A percentile compares a stretch with the other conserved stretches of the same genome.
These are phyloP conservation scores for Royoungia palumana DNA, from an alignment of 768 basidiomycete species.

Conservation along the genomic window DNA sequence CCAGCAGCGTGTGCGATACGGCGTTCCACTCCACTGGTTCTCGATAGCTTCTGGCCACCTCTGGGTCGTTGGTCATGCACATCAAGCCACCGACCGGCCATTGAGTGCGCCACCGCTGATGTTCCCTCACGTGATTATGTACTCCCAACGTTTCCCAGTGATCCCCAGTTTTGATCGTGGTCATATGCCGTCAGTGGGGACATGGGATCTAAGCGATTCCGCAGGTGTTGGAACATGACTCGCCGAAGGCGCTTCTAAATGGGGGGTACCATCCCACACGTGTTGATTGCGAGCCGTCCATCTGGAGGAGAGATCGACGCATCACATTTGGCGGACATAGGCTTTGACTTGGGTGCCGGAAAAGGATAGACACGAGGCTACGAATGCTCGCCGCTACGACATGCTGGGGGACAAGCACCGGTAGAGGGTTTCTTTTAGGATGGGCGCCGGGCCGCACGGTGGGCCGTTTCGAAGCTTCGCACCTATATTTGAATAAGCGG, in stretches of 20 bases:
- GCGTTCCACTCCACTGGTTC: conserved; percentile 14
- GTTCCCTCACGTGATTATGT: conserved; percentile 3
- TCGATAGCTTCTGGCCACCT: conserved; percentile 11
- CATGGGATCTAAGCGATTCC: background rate
- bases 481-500: conserved; percentile 7
- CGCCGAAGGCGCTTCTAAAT: background rate
- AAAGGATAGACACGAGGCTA: conserved; percentile 21
- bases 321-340: conserved; percentile 17
- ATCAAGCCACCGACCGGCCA: conserved; percentile 20
- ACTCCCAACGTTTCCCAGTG: too few relatives aligned
- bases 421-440: conserved; percentile 3
- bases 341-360: conserved; percentile 16
- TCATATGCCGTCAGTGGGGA: conserved; percentile 15
- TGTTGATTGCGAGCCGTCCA: background rate
- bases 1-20: conserved; percentile 4
- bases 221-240: too few relatives aligned
- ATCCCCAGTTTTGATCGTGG: conserved; percentile 11
- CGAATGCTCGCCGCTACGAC: conserved; percentile 8
- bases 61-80: background rate
- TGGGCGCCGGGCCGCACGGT: background rate
- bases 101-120: conserved; percentile 7
- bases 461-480: conserved; percentile 4
- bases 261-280: background rate
- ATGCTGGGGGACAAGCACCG: conserved; percentile 1
- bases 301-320: conserved; percentile 20